phyloP scores from a whole-genome alignment of 2,329 filamentous ascomycete genomes.

The Ophidiomyces ophidiicola region DNA sequence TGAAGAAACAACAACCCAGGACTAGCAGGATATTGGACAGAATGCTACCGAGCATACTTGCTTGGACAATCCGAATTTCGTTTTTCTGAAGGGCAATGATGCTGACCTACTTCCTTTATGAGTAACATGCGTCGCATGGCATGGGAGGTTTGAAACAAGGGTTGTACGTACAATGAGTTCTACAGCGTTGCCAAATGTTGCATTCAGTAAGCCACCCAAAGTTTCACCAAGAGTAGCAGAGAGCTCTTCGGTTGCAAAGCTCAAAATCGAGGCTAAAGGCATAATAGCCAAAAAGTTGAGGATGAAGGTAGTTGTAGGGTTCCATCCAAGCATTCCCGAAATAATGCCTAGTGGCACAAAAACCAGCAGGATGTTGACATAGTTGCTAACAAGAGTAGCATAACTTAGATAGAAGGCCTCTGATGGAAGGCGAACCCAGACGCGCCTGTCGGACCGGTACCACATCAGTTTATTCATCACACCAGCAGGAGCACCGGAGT shows the following conservation, averaged over 20 bases:
- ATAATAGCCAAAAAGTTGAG: slow-evolving; percentile 55
- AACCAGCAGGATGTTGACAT: slow-evolving; percentile 50
- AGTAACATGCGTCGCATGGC: slow-evolving; percentile 68
- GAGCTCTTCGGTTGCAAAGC: slow-evolving; percentile 53
- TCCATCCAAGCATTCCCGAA: slow-evolving; percentile 47
- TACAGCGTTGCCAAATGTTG: slow-evolving; percentile 55
- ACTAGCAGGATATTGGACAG: slow-evolving; percentile 87
- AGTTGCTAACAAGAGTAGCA: slow-evolving; percentile 36
- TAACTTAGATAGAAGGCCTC: slow-evolving; percentile 32
- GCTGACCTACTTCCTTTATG: slow-evolving; percentile 56
- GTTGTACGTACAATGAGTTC: slow-evolving; percentile 56
- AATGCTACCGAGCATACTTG: slow-evolving; percentile 92
- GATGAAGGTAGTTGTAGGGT: slow-evolving; percentile 46
- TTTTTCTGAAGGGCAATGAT: slow-evolving; percentile 76
- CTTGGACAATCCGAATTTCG: slow-evolving; percentile 92
- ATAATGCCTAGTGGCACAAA: slow-evolving; percentile 55
- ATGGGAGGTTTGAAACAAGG: slow-evolving; percentile 34
- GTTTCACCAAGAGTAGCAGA: slow-evolving; percentile 50
- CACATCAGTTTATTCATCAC: slow-evolving; percentile 10
- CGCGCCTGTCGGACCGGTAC: slow-evolving; percentile 27
- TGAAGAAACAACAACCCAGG: slow-evolving; percentile 66
- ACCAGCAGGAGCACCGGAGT: background rate
- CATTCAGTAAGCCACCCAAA: slow-evolving; percentile 51
- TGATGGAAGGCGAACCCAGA: slow-evolving; percentile 31
- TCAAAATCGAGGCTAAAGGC: slow-evolving; percentile 48